A percentile compares a stretch with the other conserved stretches of the same genome.
Evolutionary conservation across 139 green algal species (phyloP).

Genomic region (Volvox africanus): DNA sequence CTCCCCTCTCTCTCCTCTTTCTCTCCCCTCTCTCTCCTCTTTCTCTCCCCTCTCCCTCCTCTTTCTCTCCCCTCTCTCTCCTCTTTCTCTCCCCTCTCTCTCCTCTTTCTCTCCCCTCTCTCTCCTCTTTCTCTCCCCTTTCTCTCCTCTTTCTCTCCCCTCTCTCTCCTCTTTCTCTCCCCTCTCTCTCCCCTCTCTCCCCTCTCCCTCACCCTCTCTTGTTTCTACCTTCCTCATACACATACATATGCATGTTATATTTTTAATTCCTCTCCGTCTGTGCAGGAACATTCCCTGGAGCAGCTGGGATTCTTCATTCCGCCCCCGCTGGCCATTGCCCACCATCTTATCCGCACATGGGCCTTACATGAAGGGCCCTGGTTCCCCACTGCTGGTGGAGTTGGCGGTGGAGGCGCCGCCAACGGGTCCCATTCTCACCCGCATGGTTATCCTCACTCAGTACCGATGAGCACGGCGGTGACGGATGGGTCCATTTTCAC

Average conservation of each 20-base stretch:
- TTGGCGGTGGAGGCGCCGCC: neutral
- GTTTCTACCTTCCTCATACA: no score
- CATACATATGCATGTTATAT: no score
- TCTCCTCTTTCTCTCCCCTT: neutral
- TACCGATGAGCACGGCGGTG: neutral
- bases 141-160: neutral
- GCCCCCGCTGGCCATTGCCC: slow-evolving; percentile 82
- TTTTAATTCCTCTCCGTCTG: neutral
- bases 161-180: no score
- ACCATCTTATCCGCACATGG: slow-evolving; percentile 83
- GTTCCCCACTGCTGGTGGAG: slow-evolving; percentile 50
- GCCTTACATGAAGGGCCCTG: slow-evolving; percentile 61
- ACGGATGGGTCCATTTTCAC: neutral
- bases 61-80: neutral
- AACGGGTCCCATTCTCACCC: neutral
- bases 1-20: neutral
- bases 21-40: neutral
- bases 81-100: neutral
- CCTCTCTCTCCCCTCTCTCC: no score
- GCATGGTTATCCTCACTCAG: neutral
- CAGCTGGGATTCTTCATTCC: slow-evolving; percentile 82
- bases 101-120: neutral
- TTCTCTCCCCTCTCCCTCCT: neutral
- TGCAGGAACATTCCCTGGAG: slow-evolving; percentile 58
- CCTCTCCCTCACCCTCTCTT: no score